These are phyloP conservation scores for Vaccinium macrocarpon DNA, from an alignment of 148 eudicot species.

Conservation along the genomic window DNA sequence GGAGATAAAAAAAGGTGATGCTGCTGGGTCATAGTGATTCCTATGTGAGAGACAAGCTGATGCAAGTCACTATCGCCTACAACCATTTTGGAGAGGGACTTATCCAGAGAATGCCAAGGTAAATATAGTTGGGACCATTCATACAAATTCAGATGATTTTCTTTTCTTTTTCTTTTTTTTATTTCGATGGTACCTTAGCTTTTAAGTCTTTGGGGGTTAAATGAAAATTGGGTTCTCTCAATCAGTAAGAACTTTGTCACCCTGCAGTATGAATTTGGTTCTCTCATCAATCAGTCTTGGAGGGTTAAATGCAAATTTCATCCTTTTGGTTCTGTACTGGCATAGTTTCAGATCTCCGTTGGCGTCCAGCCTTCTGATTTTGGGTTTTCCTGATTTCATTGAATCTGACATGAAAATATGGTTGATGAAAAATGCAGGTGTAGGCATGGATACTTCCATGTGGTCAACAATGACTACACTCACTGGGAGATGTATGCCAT, in stretches of 20 bases:
- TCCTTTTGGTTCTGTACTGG: background rate
- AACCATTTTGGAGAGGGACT: constrained; percentile 94
- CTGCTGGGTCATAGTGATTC: constrained; percentile 85
- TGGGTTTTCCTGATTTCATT: background rate
- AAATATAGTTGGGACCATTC: constrained; percentile 11
- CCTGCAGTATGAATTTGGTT: background rate
- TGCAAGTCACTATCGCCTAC: constrained; percentile 94
- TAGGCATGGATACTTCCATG: constrained; percentile 92
- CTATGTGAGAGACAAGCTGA: constrained; percentile 62
- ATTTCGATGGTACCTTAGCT: background rate
- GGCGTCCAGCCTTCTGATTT: background rate
- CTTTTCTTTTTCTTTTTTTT: background rate
- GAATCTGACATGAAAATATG: constrained; percentile 3
- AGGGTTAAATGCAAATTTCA: too few relatives aligned
- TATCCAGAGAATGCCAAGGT: constrained; percentile 97
- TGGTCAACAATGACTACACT: constrained; percentile 95
- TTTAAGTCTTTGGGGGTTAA: background rate
- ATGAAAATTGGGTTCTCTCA: background rate
- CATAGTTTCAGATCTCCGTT: background rate
- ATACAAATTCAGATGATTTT: background rate
- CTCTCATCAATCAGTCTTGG: too few relatives aligned
- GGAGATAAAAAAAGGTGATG: constrained; percentile 60
- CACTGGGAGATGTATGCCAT: constrained; percentile 99
- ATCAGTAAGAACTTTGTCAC: background rate
- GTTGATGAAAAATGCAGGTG: constrained; percentile 52